Evolutionary conservation across 345 rosid genomes (phyloP), one percentile per base, ranked within the genome.

Genomic region (Isatis tinctoria): DNA sequence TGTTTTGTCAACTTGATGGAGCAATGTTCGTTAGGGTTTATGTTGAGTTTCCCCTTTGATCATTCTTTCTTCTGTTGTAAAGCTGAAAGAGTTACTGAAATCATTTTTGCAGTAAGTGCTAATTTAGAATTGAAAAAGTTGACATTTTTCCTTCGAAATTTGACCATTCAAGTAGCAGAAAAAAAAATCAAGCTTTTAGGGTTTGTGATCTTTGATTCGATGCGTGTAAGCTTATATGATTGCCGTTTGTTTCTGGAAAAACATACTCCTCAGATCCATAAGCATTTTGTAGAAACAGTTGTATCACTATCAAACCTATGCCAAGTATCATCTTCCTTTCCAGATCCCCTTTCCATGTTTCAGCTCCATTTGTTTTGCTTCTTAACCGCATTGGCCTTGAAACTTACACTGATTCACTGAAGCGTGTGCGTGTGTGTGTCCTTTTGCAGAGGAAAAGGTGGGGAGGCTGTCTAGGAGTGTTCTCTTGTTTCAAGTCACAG

Each of bases 381-480:
- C 41, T 65, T 45, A 4, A 37, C 39, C 0, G 16, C 56, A 43
- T 22, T 70, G 52, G 54, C 18, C 39, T 36, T 20, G 4, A 16
- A 33, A 24, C 62, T 40, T 58, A 17, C 44, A 45, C 47, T 74
- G 20, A 11, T n/a, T n/a, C n/a, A n/a, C n/a, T n/a, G n/a, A n/a
- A n/a, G n/a, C n/a, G n/a, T n/a, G n/a, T 22, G 7, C 12, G 27
- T 53, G 36, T 54, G 60, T 56, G 56, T 58, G 72, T 73, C 12
- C 45, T 47, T 58, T 41, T 32, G 60, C 87, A 95, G 96, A 82
- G 87, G 77, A 95, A 92, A 83, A 83, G 97, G 81, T 95, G 99
- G 97, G 95, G 90, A 72, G 93, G 96, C 17, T 95, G 97, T 79
- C 87, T 81, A 83, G 88, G 89, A 48, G 88, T 90, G 37, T 84